Evolutionary conservation across 495 filamentous ascomycete genomes (phyloP), one percentile per base, ranked within the genome.

Genomic region (Penicillium angulare): DNA sequence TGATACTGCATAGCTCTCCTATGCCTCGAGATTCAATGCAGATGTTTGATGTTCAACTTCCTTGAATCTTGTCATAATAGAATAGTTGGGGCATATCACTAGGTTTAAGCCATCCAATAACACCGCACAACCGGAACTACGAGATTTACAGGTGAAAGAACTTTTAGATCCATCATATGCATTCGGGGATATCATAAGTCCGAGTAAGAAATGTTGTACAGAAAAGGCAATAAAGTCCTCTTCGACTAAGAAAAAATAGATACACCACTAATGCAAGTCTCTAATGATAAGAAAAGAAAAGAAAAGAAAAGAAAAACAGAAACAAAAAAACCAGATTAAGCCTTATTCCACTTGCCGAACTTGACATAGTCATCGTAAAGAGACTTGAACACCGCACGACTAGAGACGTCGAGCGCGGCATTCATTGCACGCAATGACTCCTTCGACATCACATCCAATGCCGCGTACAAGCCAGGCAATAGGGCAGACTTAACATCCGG

Each of bases 311-410:
- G 16, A 35, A 17, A 24, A n/a, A 33, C 16, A 50, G 20, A 12
- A 12, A 7, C 8, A 23, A 26, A 23, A 22, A 38, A 38, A 5
- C 13, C 20, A 26, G 29, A 56, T 60, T 55, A 77, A 18, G 63
- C 71, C 57, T 85, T 83, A 41, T 76, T 79, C 86, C 86, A 89
- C 73, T 82, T 85, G 27, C 86, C 85, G 64, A 86, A 86, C 65
- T 69, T 80, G 55, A 77, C 64, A 58, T 84, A 89, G 63, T 88
- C 80, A 50, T 78, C 82, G 60, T 85, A 90, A 56, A 95, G 59
- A 24, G 79, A 79, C 66, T 79, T 86, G 65, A 91, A 86, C 34
- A 95, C 75, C 3, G 82, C 86, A 48, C 88, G 70, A 34, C 81
- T 80, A 45, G 79, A 82, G 10, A 74, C 73, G 66, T 88, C 88